These are phyloP conservation scores for Phytomonas sp. DNA, from an alignment of 208 protist genomes.

Conservation along the genomic window DNA sequence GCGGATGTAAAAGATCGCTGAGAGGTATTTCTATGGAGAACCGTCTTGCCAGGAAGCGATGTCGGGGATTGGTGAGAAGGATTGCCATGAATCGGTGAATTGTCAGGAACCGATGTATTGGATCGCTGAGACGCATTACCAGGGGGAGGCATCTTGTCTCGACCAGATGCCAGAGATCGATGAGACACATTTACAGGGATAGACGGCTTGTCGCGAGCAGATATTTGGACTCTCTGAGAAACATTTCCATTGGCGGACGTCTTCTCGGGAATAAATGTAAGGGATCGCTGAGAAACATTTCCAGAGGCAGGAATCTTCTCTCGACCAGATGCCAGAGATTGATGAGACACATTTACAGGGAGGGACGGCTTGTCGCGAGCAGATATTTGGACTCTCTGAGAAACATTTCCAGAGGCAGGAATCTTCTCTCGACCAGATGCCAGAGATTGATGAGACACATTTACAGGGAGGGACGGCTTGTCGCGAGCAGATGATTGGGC, in stretches of 20 bases:
- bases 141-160: background rate
- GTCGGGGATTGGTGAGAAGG: background rate
- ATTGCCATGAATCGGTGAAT: background rate
- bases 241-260: background rate
- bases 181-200: background rate
- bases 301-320: background rate
- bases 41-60: background rate
- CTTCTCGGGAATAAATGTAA: background rate
- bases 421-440: background rate
- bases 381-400: background rate
- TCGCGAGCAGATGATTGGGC: background rate
- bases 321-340: background rate
- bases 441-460: background rate
- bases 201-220: background rate
- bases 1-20: background rate
- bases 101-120: background rate
- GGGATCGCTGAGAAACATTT: background rate
- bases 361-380: background rate
- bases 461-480: background rate
- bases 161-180: background rate
- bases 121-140: background rate
- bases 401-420: background rate
- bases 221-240: background rate
- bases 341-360: background rate
- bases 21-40: background rate